Evolutionary conservation across 495 filamentous ascomycete species (phyloP).

Genomic region (Daldinia concentrica): DNA sequence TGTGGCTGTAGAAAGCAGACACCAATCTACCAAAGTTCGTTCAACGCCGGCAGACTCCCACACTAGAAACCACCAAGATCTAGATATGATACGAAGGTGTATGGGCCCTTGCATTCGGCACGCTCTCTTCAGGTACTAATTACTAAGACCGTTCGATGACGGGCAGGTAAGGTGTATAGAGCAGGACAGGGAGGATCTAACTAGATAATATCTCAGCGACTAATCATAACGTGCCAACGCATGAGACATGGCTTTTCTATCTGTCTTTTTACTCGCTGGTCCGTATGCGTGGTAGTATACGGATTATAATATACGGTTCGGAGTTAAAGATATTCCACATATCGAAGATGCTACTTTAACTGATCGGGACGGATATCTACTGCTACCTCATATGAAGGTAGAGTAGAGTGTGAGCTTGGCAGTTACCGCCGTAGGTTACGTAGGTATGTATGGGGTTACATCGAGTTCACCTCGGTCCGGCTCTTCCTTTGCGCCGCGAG

Average conservation of each 20-base stretch:
- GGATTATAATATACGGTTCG: neutral
- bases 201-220: constrained; percentile 21
- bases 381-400: neutral
- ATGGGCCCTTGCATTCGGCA: constrained; percentile 21
- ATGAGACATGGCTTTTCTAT: constrained; percentile 23
- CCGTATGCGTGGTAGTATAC: neutral
- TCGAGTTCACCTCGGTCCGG: neutral
- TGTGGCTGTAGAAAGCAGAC: neutral
- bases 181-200: constrained; percentile 5
- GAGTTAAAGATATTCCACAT: constrained; percentile 2
- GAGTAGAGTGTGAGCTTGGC: neutral
- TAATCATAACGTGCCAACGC: constrained; percentile 34
- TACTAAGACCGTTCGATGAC: constrained; percentile 16
- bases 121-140: neutral
- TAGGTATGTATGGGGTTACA: neutral
- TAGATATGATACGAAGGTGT: neutral
- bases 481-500: constrained; percentile 1
- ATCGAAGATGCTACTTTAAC: neutral
- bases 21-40: neutral
- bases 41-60: neutral
- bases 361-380: neutral
- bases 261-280: neutral
- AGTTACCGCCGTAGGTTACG: neutral
- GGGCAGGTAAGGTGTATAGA: constrained; percentile 3
- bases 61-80: neutral